phyloP scores from a whole-genome alignment of 345 rosid genomes.

The Linum tenue region DNA sequence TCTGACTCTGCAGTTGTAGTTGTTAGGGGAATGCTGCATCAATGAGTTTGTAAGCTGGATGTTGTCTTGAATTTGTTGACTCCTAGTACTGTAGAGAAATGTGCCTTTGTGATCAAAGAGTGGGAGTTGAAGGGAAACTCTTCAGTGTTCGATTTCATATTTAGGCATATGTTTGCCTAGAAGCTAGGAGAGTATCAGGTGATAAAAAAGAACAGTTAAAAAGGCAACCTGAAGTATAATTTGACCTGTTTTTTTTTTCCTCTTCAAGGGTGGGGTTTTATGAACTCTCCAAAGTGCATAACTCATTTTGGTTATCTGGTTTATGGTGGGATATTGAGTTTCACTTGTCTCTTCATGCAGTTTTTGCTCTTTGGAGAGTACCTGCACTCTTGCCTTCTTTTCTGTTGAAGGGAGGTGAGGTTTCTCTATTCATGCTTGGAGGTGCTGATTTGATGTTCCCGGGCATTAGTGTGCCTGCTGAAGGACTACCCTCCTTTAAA shows the following conservation, averaged over 20 bases:
- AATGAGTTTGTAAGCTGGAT: not conserved
- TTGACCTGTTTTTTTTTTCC: not conserved
- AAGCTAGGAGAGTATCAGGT: no score
- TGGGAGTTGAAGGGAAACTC: no score
- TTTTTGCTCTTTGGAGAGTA: slow-evolving; percentile 85
- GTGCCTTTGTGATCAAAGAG: not conserved
- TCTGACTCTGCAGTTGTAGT: not conserved
- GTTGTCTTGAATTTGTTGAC: not conserved
- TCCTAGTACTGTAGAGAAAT: not conserved
- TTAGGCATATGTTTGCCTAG: no score
- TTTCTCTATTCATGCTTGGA: slow-evolving; percentile 74
- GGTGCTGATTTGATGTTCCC: slow-evolving; percentile 99
- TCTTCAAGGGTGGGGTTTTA: not conserved
- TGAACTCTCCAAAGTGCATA: not conserved
- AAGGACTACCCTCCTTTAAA: slow-evolving; percentile 61
- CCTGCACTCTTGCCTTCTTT: slow-evolving; percentile 79
- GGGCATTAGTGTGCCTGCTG: slow-evolving; percentile 57
- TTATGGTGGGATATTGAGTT: not conserved
- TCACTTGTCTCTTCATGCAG: slow-evolving; percentile 28
- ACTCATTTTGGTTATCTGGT: not conserved
- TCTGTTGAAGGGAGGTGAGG: slow-evolving; percentile 80
- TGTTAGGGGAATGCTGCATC: not conserved
- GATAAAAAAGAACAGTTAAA: no score
- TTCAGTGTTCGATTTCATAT: no score
- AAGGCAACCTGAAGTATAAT: no score